Base-by-base conservation (phyloP, 805 yeast species). In the Metschnikowia henanensis region DNA sequence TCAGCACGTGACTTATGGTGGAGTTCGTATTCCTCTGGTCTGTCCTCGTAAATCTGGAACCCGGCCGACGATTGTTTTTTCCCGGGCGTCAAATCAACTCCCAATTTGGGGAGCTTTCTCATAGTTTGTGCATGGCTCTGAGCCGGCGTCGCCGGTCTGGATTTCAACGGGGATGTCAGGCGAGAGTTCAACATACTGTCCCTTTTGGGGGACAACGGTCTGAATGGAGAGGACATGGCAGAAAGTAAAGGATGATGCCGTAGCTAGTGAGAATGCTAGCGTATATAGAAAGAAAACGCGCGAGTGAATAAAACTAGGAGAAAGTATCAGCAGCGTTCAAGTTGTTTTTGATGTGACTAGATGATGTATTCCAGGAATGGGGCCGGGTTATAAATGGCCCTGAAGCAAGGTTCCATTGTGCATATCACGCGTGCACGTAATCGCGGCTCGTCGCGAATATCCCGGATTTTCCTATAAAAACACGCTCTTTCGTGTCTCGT, bases 11-110 rank as follows among this genome's bases (percentile, higher is more conserved):
- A 43, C 39, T 43, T 40, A 39, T 51, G 55, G 47, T 45, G 40
- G 30, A 37, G 39, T 25, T 38, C 42, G 33, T 45, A 34, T 25
- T 51, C 52, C 23, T 42, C 52, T 3, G 49, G 46, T 2, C 42
- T 43, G 30, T 53, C 57, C 41, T 53, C 56, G 42, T 48, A 53
- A 31, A 53, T 53, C 25, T 45, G 42, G 34, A 53, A 53, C n/a
- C 39, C 49, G 9, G 30, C 38, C 16, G 35, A 37, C 9, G 29
- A 12, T 6, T 31, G 25, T 10, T 33, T 35, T 32, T 34, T 39
- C 17, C 18, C 17, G 20, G 46, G 47, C n/a, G 49, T 23, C 25
- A 37, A 29, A 33, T 30, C 34, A 34, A 19, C 32, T 30, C 45
- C 50, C 19, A 46, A 39, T 35, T 41, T 43, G 37, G 55, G 37